These are phyloP conservation scores for Tremella mesenterica DNA, from an alignment of 768 basidiomycete genomes.

Conservation along the genomic window DNA sequence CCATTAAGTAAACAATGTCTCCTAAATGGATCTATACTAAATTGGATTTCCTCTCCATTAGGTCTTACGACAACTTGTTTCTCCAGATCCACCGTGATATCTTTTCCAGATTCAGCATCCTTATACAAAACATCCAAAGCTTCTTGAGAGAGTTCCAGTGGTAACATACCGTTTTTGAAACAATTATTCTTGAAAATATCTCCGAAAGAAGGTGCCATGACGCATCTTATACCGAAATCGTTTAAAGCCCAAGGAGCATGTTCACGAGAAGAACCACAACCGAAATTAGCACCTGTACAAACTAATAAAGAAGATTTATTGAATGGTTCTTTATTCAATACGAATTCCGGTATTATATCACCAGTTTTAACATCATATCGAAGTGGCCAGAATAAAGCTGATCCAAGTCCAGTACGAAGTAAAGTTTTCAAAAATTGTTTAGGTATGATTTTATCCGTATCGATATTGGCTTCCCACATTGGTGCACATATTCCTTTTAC, in stretches of 20 bases:
- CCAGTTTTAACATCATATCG: slow-evolving; percentile 69
- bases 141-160: slow-evolving; percentile 60
- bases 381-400: slow-evolving; percentile 72
- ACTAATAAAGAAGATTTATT: slow-evolving; percentile 68
- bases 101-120: slow-evolving; percentile 66
- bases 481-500: slow-evolving; percentile 70
- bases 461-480: slow-evolving; percentile 72
- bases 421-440: slow-evolving; percentile 89
- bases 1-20: slow-evolving; percentile 90
- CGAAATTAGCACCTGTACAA: slow-evolving; percentile 80
- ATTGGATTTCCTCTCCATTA: slow-evolving; percentile 63
- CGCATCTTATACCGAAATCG: slow-evolving; percentile 80
- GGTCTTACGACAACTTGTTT: slow-evolving; percentile 61
- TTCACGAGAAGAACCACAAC: slow-evolving; percentile 81
- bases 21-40: slow-evolving; percentile 81
- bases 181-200: slow-evolving; percentile 75
- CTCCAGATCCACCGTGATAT: slow-evolving; percentile 77
- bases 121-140: slow-evolving; percentile 63
- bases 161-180: slow-evolving; percentile 91
- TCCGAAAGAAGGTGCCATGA: slow-evolving; percentile 81
- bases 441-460: slow-evolving; percentile 90
- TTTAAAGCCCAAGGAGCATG: slow-evolving; percentile 65
- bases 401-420: slow-evolving; percentile 76
- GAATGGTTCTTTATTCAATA: slow-evolving; percentile 73
- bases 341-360: slow-evolving; percentile 66